Base-by-base conservation (phyloP, 1,284 basidiomycete genomes). In the Rhodotorula glutinis region DNA sequence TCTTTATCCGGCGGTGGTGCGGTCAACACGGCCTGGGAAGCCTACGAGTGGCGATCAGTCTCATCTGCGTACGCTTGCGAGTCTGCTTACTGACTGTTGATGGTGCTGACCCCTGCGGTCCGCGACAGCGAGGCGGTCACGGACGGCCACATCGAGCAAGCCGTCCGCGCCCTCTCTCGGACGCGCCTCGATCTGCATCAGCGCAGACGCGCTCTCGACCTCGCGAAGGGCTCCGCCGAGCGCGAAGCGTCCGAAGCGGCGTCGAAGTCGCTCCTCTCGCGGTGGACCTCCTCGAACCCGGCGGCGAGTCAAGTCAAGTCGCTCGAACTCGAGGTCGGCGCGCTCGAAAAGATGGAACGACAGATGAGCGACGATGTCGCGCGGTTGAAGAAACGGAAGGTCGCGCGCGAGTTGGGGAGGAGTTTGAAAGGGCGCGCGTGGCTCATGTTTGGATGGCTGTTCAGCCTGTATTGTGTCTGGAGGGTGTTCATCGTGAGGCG, bases 1-100 rank as follows among this genome's bases (percentile, higher is more conserved):
- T 65, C 77, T 1, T 71, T 81, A 0, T 80, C 80, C 0, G 80
- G 80, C 7, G 79, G 77, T 13, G 79, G 77, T 46, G 79, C 80
- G 1, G 75, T 79, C 30, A 79, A 78, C 55, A 78, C 79, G 0
- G 79, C 79, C 0, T 79, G 77, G 77, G 78, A 80, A 56, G 79
- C 79, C 21, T 79, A 75, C 66, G 79, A 81, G 60, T 77, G 76
- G 76, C 62, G 77, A 54, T 59, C 67, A 65, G 54, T 74, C 21
- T 74, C 72, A 0, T 69, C 75, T 33, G 70, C 70, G 76, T 76
- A n/a, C 59, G 74, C 57, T 44, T 10, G 17, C 9, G 41, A 43
- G 9, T 43, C 41, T 8, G 4, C 16, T 21, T 21, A n/a, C 11
- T 43, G 16, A 23, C 16, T 14, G 13, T 0, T n/a, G n/a, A 27